A percentile compares a stretch with the other conserved stretches of the same genome.
phyloP scores from a whole-genome alignment of 129 eudicot species.

The Centrapalus pauciflorus region DNA sequence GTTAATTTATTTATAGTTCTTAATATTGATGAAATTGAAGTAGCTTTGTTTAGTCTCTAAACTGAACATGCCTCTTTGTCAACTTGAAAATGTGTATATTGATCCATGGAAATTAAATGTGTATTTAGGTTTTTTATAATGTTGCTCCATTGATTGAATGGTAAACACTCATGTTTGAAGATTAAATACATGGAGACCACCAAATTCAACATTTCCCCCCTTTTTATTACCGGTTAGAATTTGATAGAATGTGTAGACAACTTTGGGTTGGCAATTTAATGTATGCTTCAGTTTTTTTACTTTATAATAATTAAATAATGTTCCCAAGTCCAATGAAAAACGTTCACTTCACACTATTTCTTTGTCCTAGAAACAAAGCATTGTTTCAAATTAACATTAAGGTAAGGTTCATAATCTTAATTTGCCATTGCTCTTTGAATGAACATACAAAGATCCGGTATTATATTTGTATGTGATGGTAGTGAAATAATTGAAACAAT shows the following conservation, averaged over 20 bases:
- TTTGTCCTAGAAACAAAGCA: not conserved
- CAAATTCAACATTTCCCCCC: not conserved
- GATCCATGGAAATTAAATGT: too few species aligned
- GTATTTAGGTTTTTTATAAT: not conserved
- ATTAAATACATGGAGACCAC: not conserved
- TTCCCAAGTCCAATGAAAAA: not conserved
- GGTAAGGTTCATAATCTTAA: not conserved
- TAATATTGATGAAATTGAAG: not conserved
- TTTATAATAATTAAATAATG: not conserved
- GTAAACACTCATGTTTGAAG: not conserved
- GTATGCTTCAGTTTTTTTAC: not conserved
- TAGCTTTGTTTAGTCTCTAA: slow-evolving; percentile 1
- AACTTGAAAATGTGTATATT: slow-evolving; percentile 5
- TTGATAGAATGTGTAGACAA: not conserved
- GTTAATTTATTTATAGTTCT: not conserved
- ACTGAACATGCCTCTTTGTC: not conserved
- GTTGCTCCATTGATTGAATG: not conserved
- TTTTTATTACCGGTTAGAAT: not conserved
- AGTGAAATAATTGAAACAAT: not conserved
- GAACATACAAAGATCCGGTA: not conserved
- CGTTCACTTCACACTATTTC: not conserved
- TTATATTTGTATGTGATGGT: not conserved
- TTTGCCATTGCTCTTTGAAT: not conserved
- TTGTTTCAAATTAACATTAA: not conserved
- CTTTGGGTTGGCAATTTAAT: too few species aligned